Evolutionary conservation across 192 early-diverging fungal genomes (phyloP).

Genomic region (Spinellus fusiger): DNA sequence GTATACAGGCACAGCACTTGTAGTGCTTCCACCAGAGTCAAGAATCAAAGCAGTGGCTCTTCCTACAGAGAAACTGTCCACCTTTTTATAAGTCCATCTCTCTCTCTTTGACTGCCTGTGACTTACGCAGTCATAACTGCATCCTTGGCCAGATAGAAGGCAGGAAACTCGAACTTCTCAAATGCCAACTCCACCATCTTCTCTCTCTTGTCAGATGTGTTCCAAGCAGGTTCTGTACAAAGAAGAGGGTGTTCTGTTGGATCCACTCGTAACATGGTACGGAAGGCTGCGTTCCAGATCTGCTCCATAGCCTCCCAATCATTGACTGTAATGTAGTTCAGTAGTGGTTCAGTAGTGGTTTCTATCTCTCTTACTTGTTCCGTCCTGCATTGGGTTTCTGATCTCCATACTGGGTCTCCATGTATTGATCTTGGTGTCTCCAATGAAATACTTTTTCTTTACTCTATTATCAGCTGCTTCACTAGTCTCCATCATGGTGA

Average conservation of each 20-base stretch:
- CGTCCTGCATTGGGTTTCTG: conserved; percentile 77
- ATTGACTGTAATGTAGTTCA: conserved; percentile 50
- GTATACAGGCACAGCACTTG: conserved; percentile 92
- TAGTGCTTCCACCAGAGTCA: conserved; percentile 84
- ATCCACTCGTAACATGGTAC: conserved; percentile 61
- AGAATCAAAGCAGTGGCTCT: conserved; percentile 83
- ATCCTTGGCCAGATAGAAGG: conserved; percentile 89
- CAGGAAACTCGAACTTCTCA: conserved; percentile 87
- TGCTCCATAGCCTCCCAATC: conserved; percentile 94
- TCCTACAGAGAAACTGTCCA: conserved; percentile 80
- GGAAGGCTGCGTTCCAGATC: conserved; percentile 85
- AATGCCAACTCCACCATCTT: conserved; percentile 91
- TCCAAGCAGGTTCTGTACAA: conserved; percentile 91
- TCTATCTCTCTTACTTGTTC: conserved; percentile 52
- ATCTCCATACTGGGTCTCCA: conserved; percentile 83
- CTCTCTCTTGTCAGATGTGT: conserved; percentile 73
- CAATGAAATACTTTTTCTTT: conserved; percentile 55
- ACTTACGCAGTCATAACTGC: conserved; percentile 88
- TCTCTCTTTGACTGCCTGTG: background rate
- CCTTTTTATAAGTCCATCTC: background rate
- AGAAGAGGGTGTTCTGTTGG: conserved; percentile 88
- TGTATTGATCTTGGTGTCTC: conserved; percentile 59
- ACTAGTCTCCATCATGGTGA: conserved; percentile 23
- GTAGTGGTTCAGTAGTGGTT: background rate
- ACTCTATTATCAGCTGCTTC: background rate